These are phyloP conservation scores for Cryphonectria parasitica DNA, from an alignment of 2,329 filamentous ascomycete genomes.

Conservation along the genomic window DNA sequence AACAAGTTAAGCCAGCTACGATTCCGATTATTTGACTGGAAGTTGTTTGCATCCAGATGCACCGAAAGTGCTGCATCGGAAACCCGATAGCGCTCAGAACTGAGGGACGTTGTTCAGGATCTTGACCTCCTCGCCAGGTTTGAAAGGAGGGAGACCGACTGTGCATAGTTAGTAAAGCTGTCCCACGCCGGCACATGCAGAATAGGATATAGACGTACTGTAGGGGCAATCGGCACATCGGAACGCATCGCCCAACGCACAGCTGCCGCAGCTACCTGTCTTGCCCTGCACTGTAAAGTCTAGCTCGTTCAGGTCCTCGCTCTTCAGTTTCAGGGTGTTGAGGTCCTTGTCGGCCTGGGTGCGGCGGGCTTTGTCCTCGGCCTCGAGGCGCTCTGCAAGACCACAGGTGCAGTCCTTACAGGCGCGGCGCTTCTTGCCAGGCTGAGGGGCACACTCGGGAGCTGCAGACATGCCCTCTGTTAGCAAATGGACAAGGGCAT, in stretches of 20 bases:
- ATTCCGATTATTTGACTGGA: neutral
- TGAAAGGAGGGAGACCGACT: slow-evolving; percentile 89
- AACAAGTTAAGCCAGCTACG: neutral
- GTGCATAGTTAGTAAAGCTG: slow-evolving; percentile 1
- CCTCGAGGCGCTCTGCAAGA: slow-evolving; percentile 80
- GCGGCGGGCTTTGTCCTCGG: slow-evolving; percentile 67
- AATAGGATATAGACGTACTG: slow-evolving; percentile 34
- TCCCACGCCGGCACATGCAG: slow-evolving; percentile 63
- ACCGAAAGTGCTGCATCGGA: neutral
- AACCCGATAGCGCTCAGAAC: slow-evolving; percentile 53
- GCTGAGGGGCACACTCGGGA: slow-evolving; percentile 83
- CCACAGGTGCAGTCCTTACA: slow-evolving; percentile 99
- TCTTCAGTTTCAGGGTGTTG: slow-evolving; percentile 67
- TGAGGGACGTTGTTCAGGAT: slow-evolving; percentile 86
- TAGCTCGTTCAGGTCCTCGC: slow-evolving; percentile 82
- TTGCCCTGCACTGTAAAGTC: slow-evolving; percentile 99
- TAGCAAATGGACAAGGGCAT: slow-evolving; percentile 29
- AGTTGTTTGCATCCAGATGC: neutral
- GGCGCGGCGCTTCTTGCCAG: slow-evolving; percentile 85
- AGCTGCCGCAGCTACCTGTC: slow-evolving; percentile 92
- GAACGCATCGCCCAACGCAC: slow-evolving; percentile 89
- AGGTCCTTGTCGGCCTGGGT: slow-evolving; percentile 39
- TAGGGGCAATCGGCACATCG: slow-evolving; percentile 63
- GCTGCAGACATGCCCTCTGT: slow-evolving; percentile 51
- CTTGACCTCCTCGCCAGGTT: slow-evolving; percentile 91